A percentile compares a stretch with the other conserved stretches of the same genome.
These are phyloP conservation scores for Stemphylium lycopersici DNA, from an alignment of 2,329 filamentous ascomycete genomes.

Conservation along the genomic window DNA sequence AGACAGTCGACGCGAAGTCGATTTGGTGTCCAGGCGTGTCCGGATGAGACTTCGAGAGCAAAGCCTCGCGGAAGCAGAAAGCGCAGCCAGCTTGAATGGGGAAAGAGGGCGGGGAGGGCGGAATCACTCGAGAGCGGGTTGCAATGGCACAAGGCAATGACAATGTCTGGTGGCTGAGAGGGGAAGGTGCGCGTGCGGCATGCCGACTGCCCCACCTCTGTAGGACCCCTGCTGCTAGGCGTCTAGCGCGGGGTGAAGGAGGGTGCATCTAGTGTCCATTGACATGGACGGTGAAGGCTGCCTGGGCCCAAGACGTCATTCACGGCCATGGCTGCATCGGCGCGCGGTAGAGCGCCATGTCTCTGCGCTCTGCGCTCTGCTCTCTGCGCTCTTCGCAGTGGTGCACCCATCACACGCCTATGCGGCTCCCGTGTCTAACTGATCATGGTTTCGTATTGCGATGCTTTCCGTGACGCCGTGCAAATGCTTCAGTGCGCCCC, in stretches of 20 bases:
- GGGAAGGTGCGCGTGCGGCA: slow-evolving; percentile 26
- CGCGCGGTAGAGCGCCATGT: not conserved
- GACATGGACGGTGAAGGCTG: not conserved
- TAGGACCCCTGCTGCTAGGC: slow-evolving; percentile 14
- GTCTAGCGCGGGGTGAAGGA: slow-evolving; percentile 21
- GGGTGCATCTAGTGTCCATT: not conserved
- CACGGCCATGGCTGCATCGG: not conserved
- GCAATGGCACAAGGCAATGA: slow-evolving; percentile 26
- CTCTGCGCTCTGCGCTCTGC: not conserved
- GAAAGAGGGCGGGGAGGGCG: slow-evolving; percentile 12
- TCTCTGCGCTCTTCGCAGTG: too few relatives aligned
- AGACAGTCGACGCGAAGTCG: slow-evolving; percentile 18
- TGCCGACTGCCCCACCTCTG: slow-evolving; percentile 20
- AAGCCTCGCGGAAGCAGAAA: slow-evolving; percentile 40
- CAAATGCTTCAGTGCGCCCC: slow-evolving; percentile 30
- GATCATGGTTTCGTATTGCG: not conserved
- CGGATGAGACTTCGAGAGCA: slow-evolving; percentile 42
- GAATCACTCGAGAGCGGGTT: slow-evolving; percentile 12
- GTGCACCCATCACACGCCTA: not conserved
- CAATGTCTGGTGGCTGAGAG: slow-evolving; percentile 16
- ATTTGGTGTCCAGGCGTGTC: slow-evolving; percentile 22
- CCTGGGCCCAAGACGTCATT: not conserved
- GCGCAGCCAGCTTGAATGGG: slow-evolving; percentile 42
- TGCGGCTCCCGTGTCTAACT: not conserved
- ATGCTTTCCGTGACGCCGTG: slow-evolving; percentile 22